Evolutionary conservation across 208 protist genomes (phyloP).

Genomic region (Trypanosoma grayi): DNA sequence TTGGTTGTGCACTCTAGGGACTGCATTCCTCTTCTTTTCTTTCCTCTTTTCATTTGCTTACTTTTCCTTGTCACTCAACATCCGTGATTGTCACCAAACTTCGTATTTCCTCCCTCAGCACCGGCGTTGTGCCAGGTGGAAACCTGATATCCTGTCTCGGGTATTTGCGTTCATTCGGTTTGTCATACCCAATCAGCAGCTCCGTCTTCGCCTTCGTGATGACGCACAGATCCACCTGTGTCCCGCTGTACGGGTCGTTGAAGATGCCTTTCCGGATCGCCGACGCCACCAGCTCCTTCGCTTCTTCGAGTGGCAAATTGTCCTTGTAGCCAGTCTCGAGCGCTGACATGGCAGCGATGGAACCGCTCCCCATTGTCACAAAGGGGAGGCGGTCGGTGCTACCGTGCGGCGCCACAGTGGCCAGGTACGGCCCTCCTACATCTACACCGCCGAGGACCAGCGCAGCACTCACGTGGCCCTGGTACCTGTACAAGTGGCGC

Average conservation of each 20-base stretch:
- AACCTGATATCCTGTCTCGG: constrained; percentile 70
- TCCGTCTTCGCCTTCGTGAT: constrained; percentile 93
- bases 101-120: constrained; percentile 75
- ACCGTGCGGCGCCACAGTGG: constrained; percentile 98
- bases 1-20: background rate
- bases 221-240: constrained; percentile 99
- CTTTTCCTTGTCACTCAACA: constrained; percentile 23
- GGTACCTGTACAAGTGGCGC: constrained; percentile 97
- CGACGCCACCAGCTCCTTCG: constrained; percentile 95
- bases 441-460: constrained; percentile 99
- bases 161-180: constrained; percentile 82
- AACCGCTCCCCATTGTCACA: constrained; percentile 99
- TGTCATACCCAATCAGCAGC: constrained; percentile 79
- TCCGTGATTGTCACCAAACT: constrained; percentile 77
- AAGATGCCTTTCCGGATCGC: constrained; percentile 99
- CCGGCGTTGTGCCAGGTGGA: constrained; percentile 76
- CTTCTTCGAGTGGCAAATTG: constrained; percentile 95
- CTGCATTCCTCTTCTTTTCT: background rate
- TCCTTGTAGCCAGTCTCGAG: constrained; percentile 97
- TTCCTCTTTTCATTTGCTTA: background rate
- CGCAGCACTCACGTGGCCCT: constrained; percentile 98
- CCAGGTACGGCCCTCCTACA: constrained; percentile 95
- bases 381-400: constrained; percentile 97
- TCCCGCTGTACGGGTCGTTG: constrained; percentile 99
- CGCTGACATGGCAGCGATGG: constrained; percentile 98